Evolutionary conservation across 306 rosid genomes (phyloP).

Genomic region (Glycyrrhiza uralensis): DNA sequence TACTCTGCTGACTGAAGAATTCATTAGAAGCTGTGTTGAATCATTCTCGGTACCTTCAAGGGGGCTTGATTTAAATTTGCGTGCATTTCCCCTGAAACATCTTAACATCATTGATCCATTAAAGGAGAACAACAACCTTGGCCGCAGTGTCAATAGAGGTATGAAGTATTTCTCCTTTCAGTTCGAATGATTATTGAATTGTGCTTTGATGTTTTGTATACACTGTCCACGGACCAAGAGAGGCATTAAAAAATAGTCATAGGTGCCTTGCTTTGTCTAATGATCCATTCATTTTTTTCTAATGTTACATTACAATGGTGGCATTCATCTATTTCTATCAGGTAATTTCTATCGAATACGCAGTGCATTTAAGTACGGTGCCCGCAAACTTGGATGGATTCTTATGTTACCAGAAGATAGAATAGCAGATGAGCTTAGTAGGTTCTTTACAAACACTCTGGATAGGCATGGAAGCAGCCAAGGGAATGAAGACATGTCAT

Average conservation of each 20-base stretch:
- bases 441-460: conserved; percentile 61
- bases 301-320: conserved; percentile 1
- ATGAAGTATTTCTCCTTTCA: conserved; percentile 23
- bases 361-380: conserved; percentile 85
- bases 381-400: conserved; percentile 80
- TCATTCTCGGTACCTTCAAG: conserved; percentile 64
- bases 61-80: conserved; percentile 48
- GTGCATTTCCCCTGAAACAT: conserved; percentile 65
- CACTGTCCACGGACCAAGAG: background rate
- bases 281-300: background rate
- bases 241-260: background rate
- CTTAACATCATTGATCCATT: conserved; percentile 90
- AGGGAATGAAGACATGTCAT: conserved; percentile 38
- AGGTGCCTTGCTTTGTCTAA: background rate
- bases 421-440: conserved; percentile 57
- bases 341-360: conserved; percentile 82
- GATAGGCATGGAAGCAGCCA: conserved; percentile 57
- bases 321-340: conserved; percentile 37
- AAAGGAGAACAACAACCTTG: conserved; percentile 90
- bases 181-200: conserved; percentile 3
- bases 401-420: conserved; percentile 60
- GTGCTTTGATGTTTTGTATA: conserved; percentile 6
- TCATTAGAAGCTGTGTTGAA: conserved; percentile 61
- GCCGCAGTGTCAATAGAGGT: conserved; percentile 93
- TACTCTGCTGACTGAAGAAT: conserved; percentile 63